Percentiles rank a stretch among this genome's conserved stretches.
These are phyloP conservation scores for Moelleriella libera DNA, from an alignment of 2,329 filamentous ascomycete genomes.

Conservation along the genomic window DNA sequence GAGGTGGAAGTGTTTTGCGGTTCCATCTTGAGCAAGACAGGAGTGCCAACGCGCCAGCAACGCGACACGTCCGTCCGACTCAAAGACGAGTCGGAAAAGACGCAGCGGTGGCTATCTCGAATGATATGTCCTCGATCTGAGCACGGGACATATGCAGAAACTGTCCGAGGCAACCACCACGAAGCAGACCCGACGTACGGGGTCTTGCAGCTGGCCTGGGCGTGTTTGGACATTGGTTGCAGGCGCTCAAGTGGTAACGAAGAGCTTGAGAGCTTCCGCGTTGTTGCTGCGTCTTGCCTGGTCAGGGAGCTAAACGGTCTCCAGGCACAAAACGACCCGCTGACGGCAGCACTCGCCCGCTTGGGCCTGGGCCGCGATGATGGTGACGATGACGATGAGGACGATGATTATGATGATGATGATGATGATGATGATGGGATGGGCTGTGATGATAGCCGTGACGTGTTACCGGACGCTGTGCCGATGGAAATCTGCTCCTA, in stretches of 20 bases:
- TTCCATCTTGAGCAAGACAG: constrained; percentile 36
- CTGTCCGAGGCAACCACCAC: constrained; percentile 2
- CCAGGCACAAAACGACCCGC: neutral
- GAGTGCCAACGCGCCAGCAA: constrained; percentile 33
- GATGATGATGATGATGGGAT: too few species aligned
- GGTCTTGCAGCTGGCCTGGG: constrained; percentile 19
- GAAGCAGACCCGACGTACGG: constrained; percentile 1
- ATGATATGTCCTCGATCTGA: constrained; percentile 11
- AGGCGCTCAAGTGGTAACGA: neutral
- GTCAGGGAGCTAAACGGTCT: constrained; percentile 11
- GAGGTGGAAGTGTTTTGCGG: constrained; percentile 43
- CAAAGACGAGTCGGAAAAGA: constrained; percentile 34
- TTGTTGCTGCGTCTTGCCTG: constrained; percentile 22
- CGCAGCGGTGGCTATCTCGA: constrained; percentile 25
- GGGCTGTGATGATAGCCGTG: too few species aligned
- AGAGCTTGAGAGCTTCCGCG: constrained; percentile 20
- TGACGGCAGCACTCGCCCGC: neutral
- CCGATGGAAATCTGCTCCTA: too few species aligned
- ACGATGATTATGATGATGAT: too few species aligned
- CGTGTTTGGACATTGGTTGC: constrained; percentile 17
- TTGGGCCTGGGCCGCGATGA: too few species aligned
- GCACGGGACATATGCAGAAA: neutral
- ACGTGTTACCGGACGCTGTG: too few species aligned
- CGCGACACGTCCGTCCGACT: constrained; percentile 36
- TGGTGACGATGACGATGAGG: too few species aligned